A percentile compares a stretch with the other conserved stretches of the same genome.
These are phyloP conservation scores for Helotiales sp. DNA, from an alignment of 2,329 filamentous ascomycete genomes.

Conservation along the genomic window DNA sequence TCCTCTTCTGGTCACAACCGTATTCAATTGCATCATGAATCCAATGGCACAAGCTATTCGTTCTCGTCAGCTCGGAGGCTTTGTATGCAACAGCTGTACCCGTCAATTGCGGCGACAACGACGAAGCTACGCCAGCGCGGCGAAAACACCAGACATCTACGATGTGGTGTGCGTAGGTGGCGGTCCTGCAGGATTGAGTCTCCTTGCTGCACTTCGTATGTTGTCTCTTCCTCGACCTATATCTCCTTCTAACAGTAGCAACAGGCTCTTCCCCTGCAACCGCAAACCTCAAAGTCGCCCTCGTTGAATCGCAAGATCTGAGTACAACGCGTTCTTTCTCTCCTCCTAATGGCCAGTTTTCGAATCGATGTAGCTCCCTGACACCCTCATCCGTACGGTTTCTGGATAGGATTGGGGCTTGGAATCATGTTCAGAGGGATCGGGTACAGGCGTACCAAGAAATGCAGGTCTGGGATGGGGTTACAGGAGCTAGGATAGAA, in stretches of 20 bases:
- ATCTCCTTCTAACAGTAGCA: neutral
- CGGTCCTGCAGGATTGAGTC: slow-evolving; percentile 68
- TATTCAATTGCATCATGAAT: slow-evolving; percentile 18
- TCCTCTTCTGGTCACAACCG: neutral
- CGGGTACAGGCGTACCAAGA: slow-evolving; percentile 87
- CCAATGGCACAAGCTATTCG: slow-evolving; percentile 7
- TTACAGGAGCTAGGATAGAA: slow-evolving; percentile 81
- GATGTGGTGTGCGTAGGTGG: slow-evolving; percentile 39
- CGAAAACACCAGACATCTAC: slow-evolving; percentile 30
- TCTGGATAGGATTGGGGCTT: slow-evolving; percentile 80
- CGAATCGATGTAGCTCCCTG: slow-evolving; percentile 93
- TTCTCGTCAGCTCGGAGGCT: slow-evolving; percentile 19
- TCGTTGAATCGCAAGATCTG: slow-evolving; percentile 89
- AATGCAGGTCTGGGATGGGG: slow-evolving; percentile 98
- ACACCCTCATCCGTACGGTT: slow-evolving; percentile 87
- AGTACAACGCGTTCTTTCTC: slow-evolving; percentile 66
- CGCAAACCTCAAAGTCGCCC: slow-evolving; percentile 75
- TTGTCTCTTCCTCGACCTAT: neutral
- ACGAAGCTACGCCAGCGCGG: slow-evolving; percentile 26
- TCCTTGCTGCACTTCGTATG: slow-evolving; percentile 69
- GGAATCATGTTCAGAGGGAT: slow-evolving; percentile 70
- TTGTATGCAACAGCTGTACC: slow-evolving; percentile 29
- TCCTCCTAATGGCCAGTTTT: slow-evolving; percentile 69
- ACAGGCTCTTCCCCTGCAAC: slow-evolving; percentile 75
- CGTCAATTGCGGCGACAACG: slow-evolving; percentile 25